Evolutionary conservation across 208 protist genomes (phyloP).

Genomic region (Herpetomonas samuelpessoai): DNA sequence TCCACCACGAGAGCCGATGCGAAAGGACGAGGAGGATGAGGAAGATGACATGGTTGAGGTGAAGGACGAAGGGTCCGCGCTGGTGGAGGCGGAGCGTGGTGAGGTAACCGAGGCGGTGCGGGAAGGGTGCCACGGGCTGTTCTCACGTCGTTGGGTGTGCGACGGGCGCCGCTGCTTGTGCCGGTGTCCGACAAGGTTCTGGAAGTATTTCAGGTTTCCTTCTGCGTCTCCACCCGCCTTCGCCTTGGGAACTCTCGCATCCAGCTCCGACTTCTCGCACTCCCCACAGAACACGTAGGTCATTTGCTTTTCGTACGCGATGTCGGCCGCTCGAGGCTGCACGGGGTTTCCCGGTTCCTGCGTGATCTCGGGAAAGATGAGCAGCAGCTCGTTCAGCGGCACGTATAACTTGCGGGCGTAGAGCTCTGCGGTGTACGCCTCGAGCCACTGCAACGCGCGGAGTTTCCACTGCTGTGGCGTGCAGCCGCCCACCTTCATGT

Average conservation of each 20-base stretch:
- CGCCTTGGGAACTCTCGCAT: constrained; percentile 19
- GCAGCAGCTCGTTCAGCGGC: constrained; percentile 74
- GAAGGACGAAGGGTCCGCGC: neutral
- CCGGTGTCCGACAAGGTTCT: neutral
- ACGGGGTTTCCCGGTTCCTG: constrained; percentile 57
- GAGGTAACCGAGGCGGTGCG: neutral
- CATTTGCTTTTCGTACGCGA: constrained; percentile 77
- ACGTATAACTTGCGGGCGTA: constrained; percentile 65
- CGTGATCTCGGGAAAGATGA: constrained; percentile 71
- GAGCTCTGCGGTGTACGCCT: constrained; percentile 66
- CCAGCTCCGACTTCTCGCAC: constrained; percentile 59
- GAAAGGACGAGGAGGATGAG: too few relatives aligned
- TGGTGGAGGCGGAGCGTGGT: neutral
- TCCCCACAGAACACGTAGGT: constrained; percentile 78
- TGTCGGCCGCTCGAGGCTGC: constrained; percentile 60
- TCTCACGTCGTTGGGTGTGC: neutral
- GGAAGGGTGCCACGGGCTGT: neutral
- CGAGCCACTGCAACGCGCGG: constrained; percentile 80
- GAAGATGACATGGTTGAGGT: neutral
- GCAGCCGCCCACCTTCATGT: constrained; percentile 17
- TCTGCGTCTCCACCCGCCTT: constrained; percentile 4
- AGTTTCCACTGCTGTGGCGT: constrained; percentile 60
- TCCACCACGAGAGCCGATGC: too few relatives aligned
- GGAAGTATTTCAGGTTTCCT: neutral
- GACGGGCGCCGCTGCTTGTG: neutral